Base-by-base conservation (phyloP, 1,284 basidiomycete genomes). In the Trichosporon ovoides region DNA sequence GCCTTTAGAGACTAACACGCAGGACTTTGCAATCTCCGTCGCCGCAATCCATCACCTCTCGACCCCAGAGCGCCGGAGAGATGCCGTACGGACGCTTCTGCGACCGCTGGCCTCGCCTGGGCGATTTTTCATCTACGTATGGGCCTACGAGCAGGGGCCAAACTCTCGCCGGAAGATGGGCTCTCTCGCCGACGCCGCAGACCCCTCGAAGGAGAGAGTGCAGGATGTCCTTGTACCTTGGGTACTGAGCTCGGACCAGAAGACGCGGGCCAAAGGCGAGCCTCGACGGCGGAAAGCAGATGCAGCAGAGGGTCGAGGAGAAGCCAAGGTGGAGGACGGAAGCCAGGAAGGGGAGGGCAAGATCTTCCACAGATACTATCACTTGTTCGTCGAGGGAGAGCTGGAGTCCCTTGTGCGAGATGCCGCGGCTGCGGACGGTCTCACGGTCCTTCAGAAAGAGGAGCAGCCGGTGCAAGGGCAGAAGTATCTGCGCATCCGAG, bases 11-110 rank as follows among this genome's bases (percentile, higher is more conserved):
- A 28, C 40, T 59, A 14, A 53, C 18, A 5, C 4, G 2, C 52
- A 96, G 95, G 88, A 98, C 80, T 92, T 91, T 69, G 89, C 88
- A 0, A 92, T 97, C 56, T 95, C 92, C 1, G 92, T 97, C 61
- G 93, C 93, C 28, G 96, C 93, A 1, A 89, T 97, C 57, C 93
- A 97, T 71, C 93, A 97, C 77, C 81, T 97, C 20, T 86, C 91
- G 1, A 94, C 90, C 0, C 81, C 81, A 12, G 81, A 82, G 56
- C 83, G 93, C 34, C 81, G 93, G 33, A 82, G 80, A 59, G 71
- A 80, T n/a, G 85, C 90, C 1, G 82, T 96, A 5, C 80, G 87
- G 79, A 90, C 84, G 34, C 79, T 93, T 18, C 71, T 92, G 16
- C 80, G 83, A 57, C 80, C 81, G 13, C 83, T 90, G 37, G 84